phyloP scores from a whole-genome alignment of 306 rosid species.

The Dryas drummondii region DNA sequence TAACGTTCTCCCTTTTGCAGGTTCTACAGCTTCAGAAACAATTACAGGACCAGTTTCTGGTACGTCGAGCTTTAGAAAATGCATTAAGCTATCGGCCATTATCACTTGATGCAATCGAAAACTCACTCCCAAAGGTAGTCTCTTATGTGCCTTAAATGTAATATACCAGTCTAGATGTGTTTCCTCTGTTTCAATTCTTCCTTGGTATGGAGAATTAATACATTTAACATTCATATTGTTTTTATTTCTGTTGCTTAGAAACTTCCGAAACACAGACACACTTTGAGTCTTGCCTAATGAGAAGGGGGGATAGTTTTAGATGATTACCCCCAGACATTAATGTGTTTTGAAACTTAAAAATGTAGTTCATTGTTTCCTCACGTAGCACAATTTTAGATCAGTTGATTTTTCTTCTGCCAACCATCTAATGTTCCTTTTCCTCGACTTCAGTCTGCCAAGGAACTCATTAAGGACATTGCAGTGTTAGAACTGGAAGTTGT shows the following conservation, averaged over 20 bases:
- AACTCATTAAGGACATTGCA: slow-evolving; percentile 74
- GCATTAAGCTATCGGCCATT: slow-evolving; percentile 55
- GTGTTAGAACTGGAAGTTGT: slow-evolving; percentile 75
- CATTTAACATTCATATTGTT: neutral
- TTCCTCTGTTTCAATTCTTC: neutral
- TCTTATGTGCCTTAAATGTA: neutral
- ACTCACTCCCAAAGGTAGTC: slow-evolving; percentile 70
- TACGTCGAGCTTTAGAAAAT: slow-evolving; percentile 62
- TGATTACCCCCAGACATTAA: neutral
- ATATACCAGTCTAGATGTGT: neutral
- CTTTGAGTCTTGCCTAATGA: neutral
- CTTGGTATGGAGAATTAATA: neutral
- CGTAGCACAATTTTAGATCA: neutral
- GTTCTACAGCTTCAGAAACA: slow-evolving; percentile 71
- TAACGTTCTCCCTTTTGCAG: slow-evolving; percentile 42
- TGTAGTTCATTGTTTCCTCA: neutral
- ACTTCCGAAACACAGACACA: neutral
- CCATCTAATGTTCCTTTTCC: slow-evolving; percentile 22
- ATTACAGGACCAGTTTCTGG: slow-evolving; percentile 63
- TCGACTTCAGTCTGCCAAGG: slow-evolving; percentile 62
- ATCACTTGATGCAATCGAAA: slow-evolving; percentile 45
- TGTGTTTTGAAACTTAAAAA: neutral
- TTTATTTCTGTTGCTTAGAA: neutral
- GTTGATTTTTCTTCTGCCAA: slow-evolving; percentile 18
- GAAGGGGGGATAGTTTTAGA: neutral